Percentiles rank a stretch among this genome's conserved stretches.
These are phyloP conservation scores for Aurantiochytrium sp. DNA, from an alignment of 108 stramenopile genomes.

Conservation along the genomic window DNA sequence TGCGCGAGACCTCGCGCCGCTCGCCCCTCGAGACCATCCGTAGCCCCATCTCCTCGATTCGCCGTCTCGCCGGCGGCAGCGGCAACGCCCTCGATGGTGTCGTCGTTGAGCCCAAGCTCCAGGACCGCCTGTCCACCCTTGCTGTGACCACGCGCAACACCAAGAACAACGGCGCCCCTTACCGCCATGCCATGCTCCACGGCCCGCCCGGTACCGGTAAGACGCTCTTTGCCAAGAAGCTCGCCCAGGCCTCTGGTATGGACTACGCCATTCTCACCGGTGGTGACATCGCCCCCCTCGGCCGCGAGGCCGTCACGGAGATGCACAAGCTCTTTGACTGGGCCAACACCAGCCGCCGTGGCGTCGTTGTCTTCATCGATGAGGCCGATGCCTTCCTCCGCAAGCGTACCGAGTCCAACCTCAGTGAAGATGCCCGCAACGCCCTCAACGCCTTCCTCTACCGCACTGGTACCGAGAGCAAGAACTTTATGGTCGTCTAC, in stretches of 20 bases:
- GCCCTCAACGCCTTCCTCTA: conserved; percentile 69
- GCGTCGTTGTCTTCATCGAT: conserved; percentile 70
- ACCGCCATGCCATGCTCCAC: conserved; percentile 61
- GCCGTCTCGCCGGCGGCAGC: conserved; percentile 23
- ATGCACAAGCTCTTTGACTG: conserved; percentile 67
- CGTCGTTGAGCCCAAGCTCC: conserved; percentile 52
- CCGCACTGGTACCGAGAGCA: conserved; percentile 65
- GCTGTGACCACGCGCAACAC: conserved; percentile 62
- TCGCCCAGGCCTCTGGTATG: conserved; percentile 58
- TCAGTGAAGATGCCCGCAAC: conserved; percentile 58
- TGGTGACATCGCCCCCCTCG: conserved; percentile 73
- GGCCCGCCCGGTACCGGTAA: conserved; percentile 69
- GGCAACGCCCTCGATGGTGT: conserved; percentile 47
- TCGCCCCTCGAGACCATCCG: conserved; percentile 17
- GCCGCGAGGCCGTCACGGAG: conserved; percentile 68
- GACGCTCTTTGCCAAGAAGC: conserved; percentile 57
- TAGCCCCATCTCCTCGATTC: background rate
- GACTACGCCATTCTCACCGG: conserved; percentile 78
- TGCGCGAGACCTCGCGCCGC: conserved; percentile 62
- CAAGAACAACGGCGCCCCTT: conserved; percentile 57
- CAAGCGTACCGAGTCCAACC: conserved; percentile 33
- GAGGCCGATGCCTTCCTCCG: conserved; percentile 72
- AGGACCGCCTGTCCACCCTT: conserved; percentile 54
- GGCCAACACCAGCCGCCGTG: conserved; percentile 56
- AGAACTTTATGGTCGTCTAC: conserved; percentile 69